Evolutionary conservation across 805 yeast species (phyloP), one percentile per base, ranked within the genome.

Genomic region (Debaryomyces castellii): DNA sequence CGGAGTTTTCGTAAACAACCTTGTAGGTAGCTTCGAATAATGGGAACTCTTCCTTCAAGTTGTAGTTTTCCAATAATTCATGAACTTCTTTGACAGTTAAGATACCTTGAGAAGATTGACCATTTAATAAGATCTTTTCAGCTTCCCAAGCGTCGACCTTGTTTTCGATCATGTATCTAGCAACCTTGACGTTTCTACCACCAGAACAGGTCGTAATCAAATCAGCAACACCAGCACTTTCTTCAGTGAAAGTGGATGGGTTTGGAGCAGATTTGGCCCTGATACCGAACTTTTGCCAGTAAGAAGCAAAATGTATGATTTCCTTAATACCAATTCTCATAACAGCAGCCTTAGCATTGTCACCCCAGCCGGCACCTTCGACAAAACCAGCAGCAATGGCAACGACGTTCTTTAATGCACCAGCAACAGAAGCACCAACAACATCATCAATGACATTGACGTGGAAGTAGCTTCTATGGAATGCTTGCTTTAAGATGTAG

Each of bases 261-360:
- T 68, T 66, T 2, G 75, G 75, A 52, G 73, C 66, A 82, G 58
- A 39, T 21, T 48, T 41, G 45, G 67, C 58, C 45, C 56, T 60
- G 52, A 67, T 66, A 17, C 73, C 94, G 71, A 88, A 92, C 56
- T 77, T 78, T 61, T 83, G 77, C 30, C 41, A 44, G 47, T 47
- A 44, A 17, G 50, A 47, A 3, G 77, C 69, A 51, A 73, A 73
- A 53, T 67, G 69, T 53, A 73, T 71, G 45, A 61, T 71, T 54
- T 73, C 77, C 48, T 66, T 57, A 39, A 73, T 53, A 3, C 77
- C 77, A 45, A 72, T 63, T 59, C 77, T 66, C 77, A 73, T 73
- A 52, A 73, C 64, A 37, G 77, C 77, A 32, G 76, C 64, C 62
- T 72, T 73, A 50, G 77, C 77, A 47, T 73, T 73, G 61, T 73